A percentile compares a stretch with the other conserved stretches of the same genome.
phyloP scores from a whole-genome alignment of 208 protist genomes.

The Crithidia fasciculata region DNA sequence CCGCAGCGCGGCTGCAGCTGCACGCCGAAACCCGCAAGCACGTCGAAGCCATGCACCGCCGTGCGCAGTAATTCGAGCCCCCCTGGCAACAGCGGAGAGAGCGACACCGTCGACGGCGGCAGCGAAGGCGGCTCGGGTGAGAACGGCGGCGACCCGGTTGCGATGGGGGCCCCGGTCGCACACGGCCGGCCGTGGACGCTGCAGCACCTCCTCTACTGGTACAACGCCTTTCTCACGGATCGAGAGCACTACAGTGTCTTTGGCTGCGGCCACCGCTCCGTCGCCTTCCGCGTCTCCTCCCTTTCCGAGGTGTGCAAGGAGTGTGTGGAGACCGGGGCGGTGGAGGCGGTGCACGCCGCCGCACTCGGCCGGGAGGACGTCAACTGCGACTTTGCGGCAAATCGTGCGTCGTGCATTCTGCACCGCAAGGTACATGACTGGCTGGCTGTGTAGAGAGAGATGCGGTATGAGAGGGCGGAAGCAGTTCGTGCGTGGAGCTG shows the following conservation, averaged over 20 bases:
- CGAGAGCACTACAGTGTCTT: slow-evolving; percentile 46
- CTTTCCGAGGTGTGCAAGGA: slow-evolving; percentile 49
- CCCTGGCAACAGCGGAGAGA: background rate
- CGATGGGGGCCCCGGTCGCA: slow-evolving; percentile 9
- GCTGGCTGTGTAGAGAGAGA: slow-evolving; percentile 31
- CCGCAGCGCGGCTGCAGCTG: slow-evolving; percentile 1
- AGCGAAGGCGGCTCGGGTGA: background rate
- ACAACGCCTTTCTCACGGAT: slow-evolving; percentile 49
- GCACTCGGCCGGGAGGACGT: slow-evolving; percentile 3
- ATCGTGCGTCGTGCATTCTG: slow-evolving; percentile 37
- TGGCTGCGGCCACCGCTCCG: slow-evolving; percentile 54
- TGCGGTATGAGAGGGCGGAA: too few relatives aligned
- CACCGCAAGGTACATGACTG: slow-evolving; percentile 48
- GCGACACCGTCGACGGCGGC: background rate
- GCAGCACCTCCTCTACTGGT: slow-evolving; percentile 60
- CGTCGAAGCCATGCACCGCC: background rate
- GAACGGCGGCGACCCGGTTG: slow-evolving; percentile 6
- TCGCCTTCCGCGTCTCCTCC: slow-evolving; percentile 39
- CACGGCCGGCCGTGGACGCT: slow-evolving; percentile 49
- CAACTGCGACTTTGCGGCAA: slow-evolving; percentile 17
- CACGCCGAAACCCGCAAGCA: background rate
- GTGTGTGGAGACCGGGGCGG: slow-evolving; percentile 35
- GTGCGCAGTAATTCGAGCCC: background rate
- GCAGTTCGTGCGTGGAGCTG: too few relatives aligned
- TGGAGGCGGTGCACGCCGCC: slow-evolving; percentile 21